These are phyloP conservation scores for Mycena metata DNA, from an alignment of 768 basidiomycete genomes.

Conservation along the genomic window DNA sequence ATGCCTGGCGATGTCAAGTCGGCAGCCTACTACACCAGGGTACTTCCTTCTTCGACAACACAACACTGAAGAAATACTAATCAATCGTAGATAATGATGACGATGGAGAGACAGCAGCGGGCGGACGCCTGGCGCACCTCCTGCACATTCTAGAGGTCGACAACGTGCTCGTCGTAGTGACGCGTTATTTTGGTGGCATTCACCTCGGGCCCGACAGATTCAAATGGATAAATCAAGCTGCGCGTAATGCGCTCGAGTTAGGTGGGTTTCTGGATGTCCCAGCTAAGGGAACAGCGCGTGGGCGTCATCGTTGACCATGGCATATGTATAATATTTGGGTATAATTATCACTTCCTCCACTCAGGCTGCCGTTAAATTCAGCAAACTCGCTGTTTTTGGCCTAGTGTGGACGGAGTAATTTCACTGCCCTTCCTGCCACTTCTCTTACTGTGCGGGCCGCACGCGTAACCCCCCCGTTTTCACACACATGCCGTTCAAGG, in stretches of 20 bases:
- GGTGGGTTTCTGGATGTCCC: constrained; percentile 85
- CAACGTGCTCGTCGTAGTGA: constrained; percentile 91
- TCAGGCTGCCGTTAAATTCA: too few species aligned
- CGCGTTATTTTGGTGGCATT: constrained; percentile 94
- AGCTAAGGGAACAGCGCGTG: constrained; percentile 18
- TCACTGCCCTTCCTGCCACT: too few species aligned
- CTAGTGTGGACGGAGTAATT: too few species aligned
- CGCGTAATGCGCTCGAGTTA: constrained; percentile 88
- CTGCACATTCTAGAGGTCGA: constrained; percentile 88
- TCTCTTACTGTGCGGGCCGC: too few species aligned
- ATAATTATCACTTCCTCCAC: constrained; percentile 17
- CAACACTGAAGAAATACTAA: neutral
- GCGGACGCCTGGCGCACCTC: constrained; percentile 90
- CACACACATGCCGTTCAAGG: too few species aligned
- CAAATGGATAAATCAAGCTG: constrained; percentile 96
- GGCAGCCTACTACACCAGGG: constrained; percentile 82
- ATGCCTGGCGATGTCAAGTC: constrained; percentile 85
- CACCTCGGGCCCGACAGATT: constrained; percentile 91
- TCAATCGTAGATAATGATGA: constrained; percentile 85
- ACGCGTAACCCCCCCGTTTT: too few species aligned
- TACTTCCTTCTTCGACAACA: constrained; percentile 39
- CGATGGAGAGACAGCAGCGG: constrained; percentile 94
- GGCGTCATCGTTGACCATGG: constrained; percentile 26
- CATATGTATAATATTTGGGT: neutral
- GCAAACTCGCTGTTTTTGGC: too few species aligned